These are phyloP conservation scores for Vararia minispora DNA, from an alignment of 768 basidiomycete species.

Conservation along the genomic window DNA sequence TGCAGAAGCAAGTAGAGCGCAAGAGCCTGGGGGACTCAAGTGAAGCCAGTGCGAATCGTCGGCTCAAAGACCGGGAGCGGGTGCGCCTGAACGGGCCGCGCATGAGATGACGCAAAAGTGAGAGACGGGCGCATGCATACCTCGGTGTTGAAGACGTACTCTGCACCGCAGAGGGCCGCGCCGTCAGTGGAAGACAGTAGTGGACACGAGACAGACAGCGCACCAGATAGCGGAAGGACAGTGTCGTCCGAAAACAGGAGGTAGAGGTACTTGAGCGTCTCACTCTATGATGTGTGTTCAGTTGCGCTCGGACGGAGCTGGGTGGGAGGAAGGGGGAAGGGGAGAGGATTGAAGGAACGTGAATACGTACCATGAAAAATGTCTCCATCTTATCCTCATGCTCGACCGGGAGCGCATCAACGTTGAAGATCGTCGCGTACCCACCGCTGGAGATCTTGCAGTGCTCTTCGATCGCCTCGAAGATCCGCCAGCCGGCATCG, in stretches of 20 bases:
- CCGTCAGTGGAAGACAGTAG: conserved; percentile 6
- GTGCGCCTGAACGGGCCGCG: conserved; percentile 35
- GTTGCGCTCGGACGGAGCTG: not conserved
- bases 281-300: conserved; percentile 43
- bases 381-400: conserved; percentile 93
- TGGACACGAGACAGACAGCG: conserved; percentile 21
- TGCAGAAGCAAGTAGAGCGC: conserved; percentile 1
- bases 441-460: conserved; percentile 72
- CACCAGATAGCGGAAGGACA: conserved; percentile 65
- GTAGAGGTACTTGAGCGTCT: conserved; percentile 87
- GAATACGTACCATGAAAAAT: conserved; percentile 76
- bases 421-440: conserved; percentile 75
- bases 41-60: conserved; percentile 34
- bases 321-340: no score
- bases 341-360: not conserved
- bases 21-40: conserved; percentile 20
- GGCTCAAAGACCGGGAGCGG: conserved; percentile 63
- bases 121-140: conserved; percentile 22
- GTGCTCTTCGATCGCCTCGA: conserved; percentile 78
- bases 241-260: conserved; percentile 68
- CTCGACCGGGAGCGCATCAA: conserved; percentile 59
- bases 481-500: conserved; percentile 79
- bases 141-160: conserved; percentile 91
- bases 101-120: not conserved
- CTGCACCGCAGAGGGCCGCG: conserved; percentile 24